These are phyloP conservation scores for Kitagawia praeruptora DNA, from an alignment of 129 eudicot genomes.

Conservation along the genomic window DNA sequence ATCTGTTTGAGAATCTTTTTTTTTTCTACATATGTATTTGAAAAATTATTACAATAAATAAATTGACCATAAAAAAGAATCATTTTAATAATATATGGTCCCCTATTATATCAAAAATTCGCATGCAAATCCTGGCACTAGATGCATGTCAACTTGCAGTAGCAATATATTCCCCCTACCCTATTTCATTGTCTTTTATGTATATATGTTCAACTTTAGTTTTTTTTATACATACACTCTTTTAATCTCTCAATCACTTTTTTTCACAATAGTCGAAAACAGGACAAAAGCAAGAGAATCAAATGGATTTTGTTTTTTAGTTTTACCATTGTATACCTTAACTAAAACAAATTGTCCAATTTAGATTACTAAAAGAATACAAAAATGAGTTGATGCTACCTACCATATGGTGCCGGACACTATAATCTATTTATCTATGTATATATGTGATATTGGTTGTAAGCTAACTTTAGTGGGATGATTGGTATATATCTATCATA, in stretches of 20 bases:
- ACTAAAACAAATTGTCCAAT: not conserved
- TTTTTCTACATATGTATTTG: too few species aligned
- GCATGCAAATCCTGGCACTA: not conserved
- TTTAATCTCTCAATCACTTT: not conserved
- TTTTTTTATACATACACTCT: not conserved
- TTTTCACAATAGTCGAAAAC: not conserved
- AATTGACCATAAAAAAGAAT: too few species aligned
- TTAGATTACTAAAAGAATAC: not conserved
- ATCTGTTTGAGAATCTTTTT: not conserved
- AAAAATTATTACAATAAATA: too few species aligned
- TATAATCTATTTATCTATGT: not conserved
- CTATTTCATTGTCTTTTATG: not conserved
- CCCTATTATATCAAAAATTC: not conserved
- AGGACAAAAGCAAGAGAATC: not conserved
- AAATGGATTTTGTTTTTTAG: not conserved
- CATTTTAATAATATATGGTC: not conserved
- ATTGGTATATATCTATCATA: not conserved
- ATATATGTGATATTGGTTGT: not conserved
- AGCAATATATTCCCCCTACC: not conserved
- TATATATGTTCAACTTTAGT: not conserved
- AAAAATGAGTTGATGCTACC: not conserved
- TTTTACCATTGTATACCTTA: not conserved
- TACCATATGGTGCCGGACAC: not conserved
- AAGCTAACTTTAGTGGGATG: not conserved
- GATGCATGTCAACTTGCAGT: constrained; percentile 4